phyloP scores from a whole-genome alignment of 768 basidiomycete species.

The Fomitopsis pulvina region DNA sequence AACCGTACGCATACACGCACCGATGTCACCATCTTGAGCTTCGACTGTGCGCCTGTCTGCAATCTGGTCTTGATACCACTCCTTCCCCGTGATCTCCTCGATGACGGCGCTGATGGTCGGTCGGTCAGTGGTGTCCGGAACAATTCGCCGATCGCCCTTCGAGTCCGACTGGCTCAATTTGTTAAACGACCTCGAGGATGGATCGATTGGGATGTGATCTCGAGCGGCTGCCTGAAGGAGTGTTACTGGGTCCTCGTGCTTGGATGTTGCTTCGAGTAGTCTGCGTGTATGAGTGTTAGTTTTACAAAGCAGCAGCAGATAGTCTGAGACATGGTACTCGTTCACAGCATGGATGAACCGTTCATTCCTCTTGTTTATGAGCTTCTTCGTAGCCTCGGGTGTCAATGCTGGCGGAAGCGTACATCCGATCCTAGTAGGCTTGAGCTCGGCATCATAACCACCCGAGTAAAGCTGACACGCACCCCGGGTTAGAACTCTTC shows the following conservation, averaged over 20 bases:
- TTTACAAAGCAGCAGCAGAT: not conserved
- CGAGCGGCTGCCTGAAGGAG: conserved; percentile 62
- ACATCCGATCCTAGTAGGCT: conserved; percentile 21
- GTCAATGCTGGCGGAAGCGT: conserved; percentile 38
- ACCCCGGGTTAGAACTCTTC: conserved; percentile 25
- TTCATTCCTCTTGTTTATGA: conserved; percentile 65
- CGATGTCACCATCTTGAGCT: conserved; percentile 44
- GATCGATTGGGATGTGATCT: conserved; percentile 68
- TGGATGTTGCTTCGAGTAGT: conserved; percentile 47
- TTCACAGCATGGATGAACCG: conserved; percentile 59
- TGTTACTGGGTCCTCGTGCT: conserved; percentile 51
- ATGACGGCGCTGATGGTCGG: conserved; percentile 54
- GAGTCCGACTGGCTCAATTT: conserved; percentile 3
- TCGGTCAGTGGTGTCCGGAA: conserved; percentile 44
- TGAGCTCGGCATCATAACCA: conserved; percentile 29
- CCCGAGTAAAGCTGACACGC: not conserved
- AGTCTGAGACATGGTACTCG: conserved; percentile 45
- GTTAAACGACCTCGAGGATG: conserved; percentile 19
- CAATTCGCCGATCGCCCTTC: conserved; percentile 13
- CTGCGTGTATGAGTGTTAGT: conserved; percentile 27
- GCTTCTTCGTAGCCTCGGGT: conserved; percentile 54
- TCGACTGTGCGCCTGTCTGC: conserved; percentile 46
- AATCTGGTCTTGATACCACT: conserved; percentile 72
- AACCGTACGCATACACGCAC: conserved; percentile 24
- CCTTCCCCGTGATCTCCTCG: conserved; percentile 45